Conservation (phyloP, 2,329 filamentous ascomycete genomes). For the Chaetothyriales sp. region DNA sequence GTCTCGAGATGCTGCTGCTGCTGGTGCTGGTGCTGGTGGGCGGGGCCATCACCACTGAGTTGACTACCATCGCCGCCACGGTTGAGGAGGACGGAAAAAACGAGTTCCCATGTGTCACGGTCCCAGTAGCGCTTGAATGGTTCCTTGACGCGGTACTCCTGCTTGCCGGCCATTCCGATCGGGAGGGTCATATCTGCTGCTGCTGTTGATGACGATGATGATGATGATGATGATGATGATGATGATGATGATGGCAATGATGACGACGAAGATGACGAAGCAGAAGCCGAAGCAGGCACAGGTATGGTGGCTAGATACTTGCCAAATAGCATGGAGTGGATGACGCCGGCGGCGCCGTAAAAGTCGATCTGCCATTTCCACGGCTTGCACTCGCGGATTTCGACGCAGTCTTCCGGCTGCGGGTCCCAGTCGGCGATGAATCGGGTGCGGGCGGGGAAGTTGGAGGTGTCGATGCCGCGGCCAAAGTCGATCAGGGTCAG, state of each 20-base stretch:
- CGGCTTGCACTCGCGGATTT: conserved; percentile 83
- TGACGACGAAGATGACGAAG: conserved; percentile 8
- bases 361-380: conserved; percentile 99
- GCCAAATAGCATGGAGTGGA: conserved; percentile 82
- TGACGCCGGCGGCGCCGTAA: conserved; percentile 73
- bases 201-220: no score
- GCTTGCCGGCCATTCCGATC: conserved; percentile 24
- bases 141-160: conserved; percentile 68
- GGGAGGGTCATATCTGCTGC: not conserved
- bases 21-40: conserved; percentile 38
- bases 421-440: conserved; percentile 97
- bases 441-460: conserved; percentile 58
- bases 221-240: no score
- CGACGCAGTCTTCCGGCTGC: conserved; percentile 70
- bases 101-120: conserved; percentile 70
- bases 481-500: conserved; percentile 88
- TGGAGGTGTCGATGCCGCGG: conserved; percentile 80
- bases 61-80: conserved; percentile 37
- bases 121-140: conserved; percentile 92
- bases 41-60: no score
- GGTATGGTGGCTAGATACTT: conserved; percentile 73
- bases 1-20: conserved; percentile 42
- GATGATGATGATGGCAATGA: no score
- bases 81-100: conserved; percentile 77
- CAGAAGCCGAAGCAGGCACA: conserved; percentile 9